Conservation (phyloP, 2,329 filamentous ascomycete genomes). For the Fusarium mangiferae region DNA sequence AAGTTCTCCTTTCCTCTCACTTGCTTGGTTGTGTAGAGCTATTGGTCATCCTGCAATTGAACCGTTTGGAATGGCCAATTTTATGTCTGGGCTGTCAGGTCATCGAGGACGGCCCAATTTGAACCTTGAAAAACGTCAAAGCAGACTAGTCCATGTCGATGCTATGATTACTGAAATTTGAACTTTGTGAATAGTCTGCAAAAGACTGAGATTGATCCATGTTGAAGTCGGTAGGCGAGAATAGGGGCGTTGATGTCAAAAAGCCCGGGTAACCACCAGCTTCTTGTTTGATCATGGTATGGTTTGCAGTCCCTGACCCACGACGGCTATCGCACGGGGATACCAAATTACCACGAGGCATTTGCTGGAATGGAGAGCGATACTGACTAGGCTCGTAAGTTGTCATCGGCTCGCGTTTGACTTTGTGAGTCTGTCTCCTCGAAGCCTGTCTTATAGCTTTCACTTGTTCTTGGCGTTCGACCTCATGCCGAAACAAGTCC, state of each 20-base stretch:
- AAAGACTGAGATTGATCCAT: background rate
- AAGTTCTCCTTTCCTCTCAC: background rate
- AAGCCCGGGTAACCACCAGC: background rate
- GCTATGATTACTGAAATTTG: background rate
- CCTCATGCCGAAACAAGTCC: constrained; percentile 53
- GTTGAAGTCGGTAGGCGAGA: background rate
- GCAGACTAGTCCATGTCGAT: background rate
- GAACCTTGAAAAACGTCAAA: background rate
- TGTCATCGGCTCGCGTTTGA: background rate
- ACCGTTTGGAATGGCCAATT: background rate
- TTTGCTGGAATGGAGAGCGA: constrained; percentile 2
- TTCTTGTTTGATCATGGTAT: background rate
- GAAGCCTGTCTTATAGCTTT: background rate
- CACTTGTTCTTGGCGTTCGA: background rate
- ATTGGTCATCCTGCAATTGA: background rate
- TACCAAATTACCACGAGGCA: background rate
- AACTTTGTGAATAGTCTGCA: background rate
- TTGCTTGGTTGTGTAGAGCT: background rate
- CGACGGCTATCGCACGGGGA: constrained; percentile 1
- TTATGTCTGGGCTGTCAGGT: background rate
- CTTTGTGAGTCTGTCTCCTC: background rate
- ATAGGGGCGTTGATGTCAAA: background rate
- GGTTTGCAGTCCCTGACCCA: background rate
- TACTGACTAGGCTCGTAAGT: background rate
- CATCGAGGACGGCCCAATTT: background rate